Base-by-base conservation (phyloP, 2,329 filamentous ascomycete genomes). In the Colletotrichum graminicola region DNA sequence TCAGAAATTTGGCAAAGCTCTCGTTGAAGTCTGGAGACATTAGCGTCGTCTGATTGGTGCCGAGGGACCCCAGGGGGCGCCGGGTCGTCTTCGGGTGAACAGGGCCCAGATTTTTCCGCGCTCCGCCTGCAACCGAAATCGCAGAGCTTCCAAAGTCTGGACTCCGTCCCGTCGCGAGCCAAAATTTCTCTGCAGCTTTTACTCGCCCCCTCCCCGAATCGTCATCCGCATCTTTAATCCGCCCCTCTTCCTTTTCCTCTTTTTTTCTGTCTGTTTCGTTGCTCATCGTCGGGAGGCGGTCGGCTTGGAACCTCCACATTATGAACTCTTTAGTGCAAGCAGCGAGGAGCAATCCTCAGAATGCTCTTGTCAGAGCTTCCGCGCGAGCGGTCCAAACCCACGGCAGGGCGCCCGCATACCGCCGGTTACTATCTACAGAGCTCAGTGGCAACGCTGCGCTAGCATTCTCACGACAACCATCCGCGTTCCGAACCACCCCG, bases 371-470 rank as follows among this genome's bases (percentile, higher is more conserved):
- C 23, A 80, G 84, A 78, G 81, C 81, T 64, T 81, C 84, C 74
- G 77, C 81, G 68, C 80, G 82, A 72, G 76, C 77, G 62, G 76
- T 79, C 59, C 75, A 78, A 72, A 79, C 82, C 66, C 77, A 81
- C 74, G 80, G 83, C 78, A 84, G 82, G 80, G 83, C 84, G 64
- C 84, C 85, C 67, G 83, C 85, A 29, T 85, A 84, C 74, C 80
- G 82, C 76, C 83, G 85, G 80, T 82, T 88, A 84, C 62, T 81
- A 66, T 81, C 79, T 16, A 76, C 62, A 74, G 47, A 75, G 47
- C 60, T 76, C 66, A 75, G 73, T 51, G 74, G 75, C 57, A 76
- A 77, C 76, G 74, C 61, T 29, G 74, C 73, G 70, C 75, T 75
- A 68, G 73, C 75, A 54, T 76, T 76, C 74, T 76, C 74, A 75